Conservation (phyloP, 495 filamentous ascomycete species). For the Alectoria sarmentosa region DNA sequence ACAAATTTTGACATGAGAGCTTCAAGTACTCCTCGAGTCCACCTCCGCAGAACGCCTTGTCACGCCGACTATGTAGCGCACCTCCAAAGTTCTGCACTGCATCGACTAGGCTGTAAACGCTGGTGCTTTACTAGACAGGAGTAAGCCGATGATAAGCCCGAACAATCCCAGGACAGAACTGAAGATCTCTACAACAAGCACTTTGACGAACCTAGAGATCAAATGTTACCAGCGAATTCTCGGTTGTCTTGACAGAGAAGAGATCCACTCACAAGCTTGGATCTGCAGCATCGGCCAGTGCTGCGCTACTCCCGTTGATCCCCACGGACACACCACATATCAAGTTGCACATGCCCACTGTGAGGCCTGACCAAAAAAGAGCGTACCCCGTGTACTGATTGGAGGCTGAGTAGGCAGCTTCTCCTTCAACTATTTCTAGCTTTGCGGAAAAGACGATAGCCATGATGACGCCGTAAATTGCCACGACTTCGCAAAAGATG, state of each 20-base stretch:
- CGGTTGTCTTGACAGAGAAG: background rate
- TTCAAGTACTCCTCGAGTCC: background rate
- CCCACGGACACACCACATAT: conserved; percentile 95
- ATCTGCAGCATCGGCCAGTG: conserved; percentile 92
- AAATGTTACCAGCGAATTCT: conserved; percentile 21
- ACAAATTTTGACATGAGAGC: background rate
- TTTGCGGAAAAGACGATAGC: conserved; percentile 94
- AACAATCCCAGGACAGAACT: conserved; percentile 98
- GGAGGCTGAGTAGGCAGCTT: conserved; percentile 51
- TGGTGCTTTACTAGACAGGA: conserved; percentile 72
- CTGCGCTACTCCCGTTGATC: conserved; percentile 95
- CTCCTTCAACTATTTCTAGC: conserved; percentile 49
- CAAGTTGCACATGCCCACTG: conserved; percentile 90
- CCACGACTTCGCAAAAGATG: conserved; percentile 99
- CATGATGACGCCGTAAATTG: conserved; percentile 99
- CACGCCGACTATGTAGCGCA: background rate
- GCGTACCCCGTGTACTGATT: conserved; percentile 93
- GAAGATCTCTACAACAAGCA: conserved; percentile 98
- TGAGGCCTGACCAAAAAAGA: conserved; percentile 91
- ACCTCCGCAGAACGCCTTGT: background rate
- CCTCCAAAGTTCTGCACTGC: background rate
- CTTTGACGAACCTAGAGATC: conserved; percentile 80
- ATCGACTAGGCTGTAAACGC: conserved; percentile 48
- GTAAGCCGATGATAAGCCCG: conserved; percentile 87
- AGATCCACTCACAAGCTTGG: conserved; percentile 65